phyloP scores from a whole-genome alignment of 176 grass and related monocot genomes.

The Rhynchospora tenuis region DNA sequence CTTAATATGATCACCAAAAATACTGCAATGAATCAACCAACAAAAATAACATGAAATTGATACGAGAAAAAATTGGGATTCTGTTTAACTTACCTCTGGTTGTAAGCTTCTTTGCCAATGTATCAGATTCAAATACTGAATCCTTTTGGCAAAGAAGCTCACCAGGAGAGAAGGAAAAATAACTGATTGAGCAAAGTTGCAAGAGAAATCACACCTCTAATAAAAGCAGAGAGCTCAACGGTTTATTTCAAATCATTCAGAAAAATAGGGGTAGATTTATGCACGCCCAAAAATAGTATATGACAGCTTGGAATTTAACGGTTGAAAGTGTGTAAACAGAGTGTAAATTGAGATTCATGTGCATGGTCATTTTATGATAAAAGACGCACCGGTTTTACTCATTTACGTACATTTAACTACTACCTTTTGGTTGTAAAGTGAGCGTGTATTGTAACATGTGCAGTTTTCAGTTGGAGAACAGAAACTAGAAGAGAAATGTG shows the following conservation, averaged over 20 bases:
- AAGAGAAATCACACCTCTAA: neutral
- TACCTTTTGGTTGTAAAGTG: neutral
- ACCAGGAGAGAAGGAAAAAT: neutral
- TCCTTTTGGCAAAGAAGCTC: constrained; percentile 25
- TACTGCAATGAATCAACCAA: neutral
- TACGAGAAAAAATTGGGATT: neutral
- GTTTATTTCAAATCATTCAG: neutral
- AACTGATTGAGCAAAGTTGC: neutral
- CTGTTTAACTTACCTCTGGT: constrained; percentile 1
- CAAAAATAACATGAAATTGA: neutral
- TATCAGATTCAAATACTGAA: constrained; percentile 10
- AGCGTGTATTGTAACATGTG: neutral
- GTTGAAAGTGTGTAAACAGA: neutral
- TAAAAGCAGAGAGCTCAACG: neutral
- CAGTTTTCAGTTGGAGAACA: neutral
- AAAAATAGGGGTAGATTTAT: neutral
- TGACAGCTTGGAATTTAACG: neutral
- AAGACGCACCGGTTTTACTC: neutral
- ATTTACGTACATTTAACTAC: neutral
- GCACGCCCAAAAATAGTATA: constrained; percentile 24
- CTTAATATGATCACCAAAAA: neutral
- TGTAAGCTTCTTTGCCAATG: constrained; percentile 25
- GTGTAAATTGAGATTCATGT: neutral
- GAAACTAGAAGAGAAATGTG: neutral
- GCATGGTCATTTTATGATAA: neutral